These are phyloP conservation scores for Gonapodya prolifera DNA, from an alignment of 192 early-diverging fungal genomes.

Conservation along the genomic window DNA sequence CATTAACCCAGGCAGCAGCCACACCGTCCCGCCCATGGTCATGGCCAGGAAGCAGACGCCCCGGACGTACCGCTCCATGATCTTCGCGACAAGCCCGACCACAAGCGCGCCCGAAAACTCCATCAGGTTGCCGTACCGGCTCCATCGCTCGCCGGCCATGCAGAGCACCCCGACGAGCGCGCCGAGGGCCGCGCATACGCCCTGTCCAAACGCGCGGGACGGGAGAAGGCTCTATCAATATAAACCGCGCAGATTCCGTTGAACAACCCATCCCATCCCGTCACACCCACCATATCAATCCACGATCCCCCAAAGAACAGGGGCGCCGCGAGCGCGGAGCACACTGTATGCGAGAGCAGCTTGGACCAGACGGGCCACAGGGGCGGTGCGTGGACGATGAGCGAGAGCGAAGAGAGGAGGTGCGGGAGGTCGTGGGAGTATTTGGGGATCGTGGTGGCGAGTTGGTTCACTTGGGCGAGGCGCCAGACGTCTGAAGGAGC, in stretches of 20 bases:
- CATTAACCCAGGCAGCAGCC: not conserved
- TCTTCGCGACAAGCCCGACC: not conserved
- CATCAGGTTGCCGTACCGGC: not conserved
- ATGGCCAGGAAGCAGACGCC: not conserved
- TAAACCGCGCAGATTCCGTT: too few relatives aligned
- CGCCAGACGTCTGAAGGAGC: constrained; percentile 43
- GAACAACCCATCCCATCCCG: too few relatives aligned
- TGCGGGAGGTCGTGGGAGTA: constrained; percentile 45
- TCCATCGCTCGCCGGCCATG: not conserved
- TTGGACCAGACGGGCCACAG: constrained; percentile 47
- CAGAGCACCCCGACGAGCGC: not conserved
- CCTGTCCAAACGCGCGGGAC: too few relatives aligned
- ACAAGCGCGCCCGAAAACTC: not conserved
- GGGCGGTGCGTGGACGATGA: constrained; percentile 36
- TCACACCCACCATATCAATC: constrained; percentile 38
- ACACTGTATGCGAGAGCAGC: constrained; percentile 34
- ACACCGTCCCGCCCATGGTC: not conserved
- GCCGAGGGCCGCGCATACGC: not conserved
- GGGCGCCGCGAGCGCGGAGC: constrained; percentile 43
- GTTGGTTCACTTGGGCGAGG: constrained; percentile 44
- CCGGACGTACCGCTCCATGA: not conserved
- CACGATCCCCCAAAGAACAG: constrained; percentile 60
- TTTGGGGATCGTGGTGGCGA: constrained; percentile 50
- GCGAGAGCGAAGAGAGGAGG: constrained; percentile 46
- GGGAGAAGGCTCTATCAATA: too few relatives aligned